Evolutionary conservation across 768 basidiomycete species (phyloP).

Genomic region (Hericium rajendrae): DNA sequence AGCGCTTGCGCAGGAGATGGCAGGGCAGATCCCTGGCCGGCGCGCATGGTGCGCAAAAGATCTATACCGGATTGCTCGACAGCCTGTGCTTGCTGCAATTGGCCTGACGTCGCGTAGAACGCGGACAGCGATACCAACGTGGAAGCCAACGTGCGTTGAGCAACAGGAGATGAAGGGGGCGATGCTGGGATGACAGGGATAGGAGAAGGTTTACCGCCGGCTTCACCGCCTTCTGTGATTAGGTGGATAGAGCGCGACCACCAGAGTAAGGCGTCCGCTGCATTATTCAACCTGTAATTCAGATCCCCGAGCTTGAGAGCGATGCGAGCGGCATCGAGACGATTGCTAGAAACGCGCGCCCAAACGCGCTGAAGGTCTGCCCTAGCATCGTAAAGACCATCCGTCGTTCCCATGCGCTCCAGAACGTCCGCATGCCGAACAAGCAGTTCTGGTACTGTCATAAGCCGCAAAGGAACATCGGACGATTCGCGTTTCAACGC

Average conservation of each 20-base stretch:
- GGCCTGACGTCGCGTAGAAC: conserved; percentile 51
- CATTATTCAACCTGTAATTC: conserved; percentile 42
- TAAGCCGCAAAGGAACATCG: conserved; percentile 32
- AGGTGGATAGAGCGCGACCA: conserved; percentile 53
- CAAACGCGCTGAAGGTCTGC: conserved; percentile 50
- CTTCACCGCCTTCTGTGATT: conserved; percentile 22
- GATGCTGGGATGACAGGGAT: conserved; percentile 25
- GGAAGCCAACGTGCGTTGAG: conserved; percentile 52
- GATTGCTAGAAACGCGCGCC: conserved; percentile 31
- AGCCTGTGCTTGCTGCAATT: conserved; percentile 42
- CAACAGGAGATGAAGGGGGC: conserved; percentile 46
- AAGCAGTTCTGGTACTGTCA: conserved; percentile 47
- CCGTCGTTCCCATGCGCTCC: conserved; percentile 48
- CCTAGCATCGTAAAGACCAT: conserved; percentile 43
- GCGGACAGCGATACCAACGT: conserved; percentile 65
- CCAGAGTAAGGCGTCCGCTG: conserved; percentile 51
- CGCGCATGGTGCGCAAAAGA: conserved; percentile 44
- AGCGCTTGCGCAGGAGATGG: conserved; percentile 49
- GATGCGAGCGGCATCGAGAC: conserved; percentile 38
- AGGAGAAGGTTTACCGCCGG: conserved; percentile 11
- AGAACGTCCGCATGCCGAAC: conserved; percentile 44
- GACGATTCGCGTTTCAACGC: conserved; percentile 31
- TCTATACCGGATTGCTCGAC: conserved; percentile 47
- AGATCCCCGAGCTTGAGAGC: conserved; percentile 65
- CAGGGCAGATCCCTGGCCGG: conserved; percentile 32